Evolutionary conservation across 1,284 basidiomycete genomes (phyloP), one percentile per base, ranked within the genome.

Genomic region (Naganishia cerealis): DNA sequence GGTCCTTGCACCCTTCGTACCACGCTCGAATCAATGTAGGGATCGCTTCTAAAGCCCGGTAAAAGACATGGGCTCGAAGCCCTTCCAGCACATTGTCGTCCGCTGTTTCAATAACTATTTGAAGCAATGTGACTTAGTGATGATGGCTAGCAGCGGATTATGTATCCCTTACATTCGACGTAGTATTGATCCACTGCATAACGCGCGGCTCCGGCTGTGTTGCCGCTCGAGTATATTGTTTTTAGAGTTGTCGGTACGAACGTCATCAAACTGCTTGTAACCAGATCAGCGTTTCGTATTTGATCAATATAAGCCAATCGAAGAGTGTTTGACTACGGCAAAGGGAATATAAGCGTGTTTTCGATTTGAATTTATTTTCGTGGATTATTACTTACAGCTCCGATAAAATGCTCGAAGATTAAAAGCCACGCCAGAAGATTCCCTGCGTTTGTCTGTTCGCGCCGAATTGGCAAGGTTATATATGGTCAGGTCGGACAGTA

Each of bases 341-440:
- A 46, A 21, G 21, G 29, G 13, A 16, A 26, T 21, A 46, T 15
- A 36, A 36, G 1, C 9, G 66, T 21, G 26, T 9, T 21, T 50
- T 26, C 12, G 8, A 5, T 40, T 5, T 15, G 3, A 4, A 43
- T 4, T 12, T 39, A 26, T 3, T 55, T 38, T 18, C 13, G 55
- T 29, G 53, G 40, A 39, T 10, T 9, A 38, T 83, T 1, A 75
- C 90, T 73, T 76, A 94, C 92, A 10, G 92, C 90, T 76, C 91
- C 87, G 40, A 85, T 83, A 79, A 99, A 98, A 68, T 92, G 85
- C 75, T 95, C 91, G 72, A 98, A 89, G 0, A 90, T 76, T 5
- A 92, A 82, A 86, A 97, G 90, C 95, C 95, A 99, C 9, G 86
- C 86, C 4, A 98, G 83, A n/a, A 98, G 81, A 74, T 88, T 72